Evolutionary conservation across 2,329 filamentous ascomycete genomes (phyloP), one percentile per base, ranked within the genome.

Genomic region (Ilyonectria sp.): DNA sequence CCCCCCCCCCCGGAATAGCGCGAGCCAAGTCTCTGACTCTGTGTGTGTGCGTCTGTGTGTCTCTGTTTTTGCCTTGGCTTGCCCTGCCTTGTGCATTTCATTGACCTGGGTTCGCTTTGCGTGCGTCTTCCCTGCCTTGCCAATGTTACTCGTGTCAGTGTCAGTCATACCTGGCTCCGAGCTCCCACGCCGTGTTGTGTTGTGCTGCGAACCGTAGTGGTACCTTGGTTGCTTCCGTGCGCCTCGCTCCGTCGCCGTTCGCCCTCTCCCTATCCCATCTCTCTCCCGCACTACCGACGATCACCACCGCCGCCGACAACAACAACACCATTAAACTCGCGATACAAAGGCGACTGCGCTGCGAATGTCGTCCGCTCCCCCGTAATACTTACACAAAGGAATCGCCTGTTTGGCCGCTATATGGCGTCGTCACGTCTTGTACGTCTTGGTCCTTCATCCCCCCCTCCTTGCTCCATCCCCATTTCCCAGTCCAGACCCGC

Each of bases 371-470:
- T 19, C 50, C 23, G 55, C 13, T 35, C 23, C 35, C 19, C 54
- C 26, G 57, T 58, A 52, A 65, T 29, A 35, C 37, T 35, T 23
- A 31, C 11, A 33, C 35, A 49, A 46, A 43, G 47, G 35, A 66
- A 66, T 54, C 58, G 54, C 46, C 29, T 37, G 47, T 54, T 44
- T 54, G n/a, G 53, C 53, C 53, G 58, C 58, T 66, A 47, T 61
- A 66, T 66, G 63, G 63, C 63, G 58, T 61, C 58, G 53, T 62
- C 63, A 62, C 63, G 58, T 53, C 52, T 59, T 55, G 63, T 66
- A 66, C 63, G 63, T 66, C 52, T 26, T 52, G 56, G 57, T 54
- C 57, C 40, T 55, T 49, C 46, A 19, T 61, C 55, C 21, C 62
- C 59, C 47, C 53, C 63, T 52, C 46, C 52, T 60, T 58, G 46